Evolutionary conservation across 306 rosid genomes (phyloP), one percentile per base, ranked within the genome.

Genomic region (Trifolium subterraneum): DNA sequence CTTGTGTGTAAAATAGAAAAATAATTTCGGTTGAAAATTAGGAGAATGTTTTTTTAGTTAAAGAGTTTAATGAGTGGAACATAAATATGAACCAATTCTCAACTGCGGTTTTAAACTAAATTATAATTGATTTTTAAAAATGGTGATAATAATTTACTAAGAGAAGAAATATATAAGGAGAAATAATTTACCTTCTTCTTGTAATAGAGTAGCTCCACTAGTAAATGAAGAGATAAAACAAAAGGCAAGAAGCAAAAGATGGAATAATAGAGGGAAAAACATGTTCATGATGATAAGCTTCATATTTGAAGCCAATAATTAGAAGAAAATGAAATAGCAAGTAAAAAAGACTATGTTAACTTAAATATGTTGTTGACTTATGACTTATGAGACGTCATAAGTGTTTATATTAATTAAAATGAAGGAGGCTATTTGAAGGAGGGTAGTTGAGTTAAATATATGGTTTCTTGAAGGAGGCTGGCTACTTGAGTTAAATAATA

Each of bases 181-280:
- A n/a, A n/a, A n/a, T n/a, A n/a, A n/a, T 4, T 11, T 74, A 80
- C 84, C 84, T 80, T 80, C 84, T 4, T 68, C 80, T 68, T 74
- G 29, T 50, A 10, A 16, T 0, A 80, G 44, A 61, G 76, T 74
- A 50, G 84, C 84, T 51, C 76, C 80, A 70, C 23, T 19, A 19
- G 80, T 61, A 29, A 74, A 14, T 67, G 59, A 67, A 22, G 72
- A 35, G 66, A 73, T 35, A 7, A 48, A 73, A 56, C 35, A 48
- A 23, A 48, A 33, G 39, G 33, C 52, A 74, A 60, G 84, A 74
- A 74, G 51, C 29, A 61, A 60, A 68, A 74, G 66, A 16, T 68
- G 39, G 20, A 73, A n/a, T 11, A 60, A 22, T 59, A 2, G 44
- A 80, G 41, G 22, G 23, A 68, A 50, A 10, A 3, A 48, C 72